Base-by-base conservation (phyloP, 2,329 filamentous ascomycete genomes). In the Botrytis galanthina region DNA sequence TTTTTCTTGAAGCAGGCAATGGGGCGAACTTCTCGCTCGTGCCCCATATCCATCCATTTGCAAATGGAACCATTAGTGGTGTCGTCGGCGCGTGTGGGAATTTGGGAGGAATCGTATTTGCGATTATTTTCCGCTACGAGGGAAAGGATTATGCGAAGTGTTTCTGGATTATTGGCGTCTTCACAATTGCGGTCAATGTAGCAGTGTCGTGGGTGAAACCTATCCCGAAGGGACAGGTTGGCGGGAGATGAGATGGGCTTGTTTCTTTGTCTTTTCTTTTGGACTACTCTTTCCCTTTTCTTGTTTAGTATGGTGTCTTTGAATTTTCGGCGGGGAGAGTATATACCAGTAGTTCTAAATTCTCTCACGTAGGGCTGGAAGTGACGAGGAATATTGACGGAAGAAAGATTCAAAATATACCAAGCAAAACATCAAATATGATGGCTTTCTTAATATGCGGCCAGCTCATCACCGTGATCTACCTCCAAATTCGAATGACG, bases 11-110 rank as follows among this genome's bases (percentile, higher is more conserved):
- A 81, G 93, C 92, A 2, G 91, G 90, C 60, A 97, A 97, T 80
- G 95, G 95, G 0, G 90, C 93, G 59, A 96, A 93, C 83, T 97
- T 96, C 82, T 89, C 93, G 0, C 87, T 97, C 9, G 91, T 97
- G 37, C 94, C 94, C 5, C 95, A 97, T 80, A 91, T 97, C 1
- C 92, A 95, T 71, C 82, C 93, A 1, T 87, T 87, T 75, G 93
- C 93, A 74, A 97, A 97, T 82, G 94, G 93, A 82, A 84, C 79
- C 39, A 87, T 97, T 10, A 93, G 91, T 1, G 94, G 94, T 20
- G 84, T 93, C 51, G 91, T 93, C 0, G 95, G 95, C 16, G 94
- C 92, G 0, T 86, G 88, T 14, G 94, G 95, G 1, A 98, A 97
- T 79, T 82, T 97, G 16, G 95, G 95, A 6, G 95, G 95, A 20